A percentile compares a stretch with the other conserved stretches of the same genome.
These are phyloP conservation scores for Colletotrichum sidae DNA, from an alignment of 2,329 filamentous ascomycete species.

Conservation along the genomic window DNA sequence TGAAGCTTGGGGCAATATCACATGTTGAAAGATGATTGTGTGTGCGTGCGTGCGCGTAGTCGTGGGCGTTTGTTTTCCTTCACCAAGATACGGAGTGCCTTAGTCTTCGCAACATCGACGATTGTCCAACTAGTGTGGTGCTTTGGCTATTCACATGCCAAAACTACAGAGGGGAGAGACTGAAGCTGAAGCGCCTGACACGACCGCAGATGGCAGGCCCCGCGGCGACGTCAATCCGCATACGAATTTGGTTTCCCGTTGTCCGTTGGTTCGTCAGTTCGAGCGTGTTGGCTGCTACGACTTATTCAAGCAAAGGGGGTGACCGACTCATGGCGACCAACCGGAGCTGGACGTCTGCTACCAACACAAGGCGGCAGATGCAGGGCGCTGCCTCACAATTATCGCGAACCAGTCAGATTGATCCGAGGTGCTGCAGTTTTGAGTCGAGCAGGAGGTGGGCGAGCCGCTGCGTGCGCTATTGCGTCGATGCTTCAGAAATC, in stretches of 20 bases:
- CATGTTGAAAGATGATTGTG: slow-evolving; percentile 1
- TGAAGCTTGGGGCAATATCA: slow-evolving; percentile 23
- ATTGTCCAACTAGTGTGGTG: neutral
- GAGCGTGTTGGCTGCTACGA: too few species aligned
- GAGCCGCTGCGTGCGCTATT: too few species aligned
- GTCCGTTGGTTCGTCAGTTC: neutral
- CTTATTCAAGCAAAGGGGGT: too few species aligned
- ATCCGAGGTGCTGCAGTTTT: too few species aligned
- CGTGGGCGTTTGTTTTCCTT: too few species aligned
- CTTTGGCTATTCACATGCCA: slow-evolving; percentile 5
- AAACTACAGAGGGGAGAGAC: neutral
- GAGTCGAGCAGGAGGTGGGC: too few species aligned
- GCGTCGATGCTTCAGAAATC: too few species aligned
- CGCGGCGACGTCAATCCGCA: slow-evolving; percentile 8
- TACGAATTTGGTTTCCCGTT: neutral
- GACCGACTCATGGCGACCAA: too few species aligned
- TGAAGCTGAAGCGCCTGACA: neutral
- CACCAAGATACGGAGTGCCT: neutral
- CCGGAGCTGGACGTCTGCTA: too few species aligned
- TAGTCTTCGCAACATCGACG: too few species aligned
- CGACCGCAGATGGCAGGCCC: neutral
- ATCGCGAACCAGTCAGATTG: slow-evolving; percentile 18
- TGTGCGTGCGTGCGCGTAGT: neutral
- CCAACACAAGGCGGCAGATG: too few species aligned
- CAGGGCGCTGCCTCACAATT: slow-evolving; percentile 11